phyloP scores from a whole-genome alignment of 345 rosid genomes.

The Eucalyptus regnans region DNA sequence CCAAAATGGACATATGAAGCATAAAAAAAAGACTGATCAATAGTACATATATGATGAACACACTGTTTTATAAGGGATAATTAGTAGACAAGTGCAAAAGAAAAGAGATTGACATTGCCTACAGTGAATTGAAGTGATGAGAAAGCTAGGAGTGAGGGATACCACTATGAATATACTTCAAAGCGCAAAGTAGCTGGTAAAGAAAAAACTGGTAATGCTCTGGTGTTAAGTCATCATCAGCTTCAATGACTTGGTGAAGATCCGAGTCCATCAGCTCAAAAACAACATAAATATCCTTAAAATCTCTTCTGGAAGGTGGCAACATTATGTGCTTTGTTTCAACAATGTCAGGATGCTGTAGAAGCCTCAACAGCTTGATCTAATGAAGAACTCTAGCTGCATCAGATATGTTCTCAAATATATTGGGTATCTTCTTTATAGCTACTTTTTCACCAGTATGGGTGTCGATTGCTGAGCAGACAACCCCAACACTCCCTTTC shows the following conservation, averaged over 20 bases:
- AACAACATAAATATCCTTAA: constrained; percentile 89
- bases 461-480: constrained; percentile 73
- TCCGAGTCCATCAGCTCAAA: constrained; percentile 93
- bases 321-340: constrained; percentile 91
- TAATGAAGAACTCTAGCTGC: constrained; percentile 77
- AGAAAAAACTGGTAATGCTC: constrained; percentile 91
- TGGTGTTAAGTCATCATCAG: constrained; percentile 77
- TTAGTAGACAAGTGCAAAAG: background rate
- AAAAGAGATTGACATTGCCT: background rate
- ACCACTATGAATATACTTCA: constrained; percentile 91
- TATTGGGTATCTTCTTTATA: constrained; percentile 68
- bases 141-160: background rate
- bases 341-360: constrained; percentile 79
- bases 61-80: background rate
- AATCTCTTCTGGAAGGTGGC: constrained; percentile 84
- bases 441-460: constrained; percentile 76
- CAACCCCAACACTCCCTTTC: constrained; percentile 77
- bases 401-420: constrained; percentile 67
- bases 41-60: background rate
- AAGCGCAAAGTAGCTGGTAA: constrained; percentile 79
- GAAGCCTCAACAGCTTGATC: constrained; percentile 68
- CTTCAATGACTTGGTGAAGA: constrained; percentile 88
- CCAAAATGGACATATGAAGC: background rate
- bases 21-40: background rate
- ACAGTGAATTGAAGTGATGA: background rate